phyloP scores from a whole-genome alignment of 768 basidiomycete species.

The Podaxis sp. region DNA sequence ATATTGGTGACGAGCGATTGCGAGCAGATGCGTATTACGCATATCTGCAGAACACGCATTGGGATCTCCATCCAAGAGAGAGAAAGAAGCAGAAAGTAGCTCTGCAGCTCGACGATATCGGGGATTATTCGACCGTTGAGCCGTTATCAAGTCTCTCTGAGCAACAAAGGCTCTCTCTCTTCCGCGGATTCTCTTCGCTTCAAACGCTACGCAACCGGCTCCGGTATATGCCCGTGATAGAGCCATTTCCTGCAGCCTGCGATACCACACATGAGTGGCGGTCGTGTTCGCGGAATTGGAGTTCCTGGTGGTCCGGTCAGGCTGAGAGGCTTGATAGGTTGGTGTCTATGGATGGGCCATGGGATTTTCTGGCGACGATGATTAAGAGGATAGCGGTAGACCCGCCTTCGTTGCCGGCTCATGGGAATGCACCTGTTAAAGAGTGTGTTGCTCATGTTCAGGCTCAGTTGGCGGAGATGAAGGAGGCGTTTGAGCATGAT shows the following conservation, averaged over 20 bases:
- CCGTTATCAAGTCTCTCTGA: neutral
- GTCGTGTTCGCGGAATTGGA: neutral
- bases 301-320: neutral
- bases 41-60: neutral
- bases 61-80: neutral
- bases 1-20: neutral
- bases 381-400: neutral
- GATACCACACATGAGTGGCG: neutral
- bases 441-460: neutral
- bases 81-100: neutral
- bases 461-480: neutral
- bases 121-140: neutral
- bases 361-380: neutral
- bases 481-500: neutral
- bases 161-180: constrained; percentile 4
- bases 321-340: neutral
- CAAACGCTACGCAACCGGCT: neutral
- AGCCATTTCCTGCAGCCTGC: neutral
- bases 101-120: neutral
- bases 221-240: neutral
- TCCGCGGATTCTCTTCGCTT: neutral
- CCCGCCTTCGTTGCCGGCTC: neutral
- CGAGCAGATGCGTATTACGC: neutral
- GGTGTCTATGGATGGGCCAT: neutral
- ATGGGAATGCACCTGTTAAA: neutral